Evolutionary conservation across 768 basidiomycete genomes (phyloP), one percentile per base, ranked within the genome.

Genomic region (Sutorius australiensis): DNA sequence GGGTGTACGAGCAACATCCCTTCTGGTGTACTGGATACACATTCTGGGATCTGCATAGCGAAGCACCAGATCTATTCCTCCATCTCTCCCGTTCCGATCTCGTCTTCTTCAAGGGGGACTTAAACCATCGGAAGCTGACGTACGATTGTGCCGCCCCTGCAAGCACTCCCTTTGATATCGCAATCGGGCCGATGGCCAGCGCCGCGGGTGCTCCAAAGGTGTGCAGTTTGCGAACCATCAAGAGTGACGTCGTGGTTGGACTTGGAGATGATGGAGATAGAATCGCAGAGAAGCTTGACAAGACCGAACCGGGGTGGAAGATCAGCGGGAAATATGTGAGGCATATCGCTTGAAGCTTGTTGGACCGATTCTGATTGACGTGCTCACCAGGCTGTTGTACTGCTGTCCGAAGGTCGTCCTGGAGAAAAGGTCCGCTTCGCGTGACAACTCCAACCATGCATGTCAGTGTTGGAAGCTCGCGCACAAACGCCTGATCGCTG

Each of bases 11-110:
- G 69, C 88, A 92, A 62, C 92, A 94, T 61, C 87, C 90, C 10
- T 93, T 91, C 78, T 93, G 91, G 91, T 93, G 91, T 68, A 91
- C 92, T n/a, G 94, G 93, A 6, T 95, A 91, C 74, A 95, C 92
- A 37, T 95, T 84, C 76, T 93, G 91, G 90, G 88, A 92, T 49
- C 69, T 92, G 42, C 87, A 85, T 57, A 76, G 77, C 54, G 90
- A 93, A 68, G 89, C 89, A 0, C 92, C 91, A 3, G 92, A 92
- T 77, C 73, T 97, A 46, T 98, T 95, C 80, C 80, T 95, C 48
- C 87, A 95, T 67, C 84, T 98, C 36, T 87, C 90, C 51, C 84
- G 84, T 32, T 91, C 90, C 31, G 89, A 97, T 65, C 82, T 98
- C 41, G 95, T 97, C 62, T 78, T 82, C 66, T 97, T 97, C 81